Conservation (phyloP, 345 rosid genomes). For the Hibiscus trionum region DNA sequence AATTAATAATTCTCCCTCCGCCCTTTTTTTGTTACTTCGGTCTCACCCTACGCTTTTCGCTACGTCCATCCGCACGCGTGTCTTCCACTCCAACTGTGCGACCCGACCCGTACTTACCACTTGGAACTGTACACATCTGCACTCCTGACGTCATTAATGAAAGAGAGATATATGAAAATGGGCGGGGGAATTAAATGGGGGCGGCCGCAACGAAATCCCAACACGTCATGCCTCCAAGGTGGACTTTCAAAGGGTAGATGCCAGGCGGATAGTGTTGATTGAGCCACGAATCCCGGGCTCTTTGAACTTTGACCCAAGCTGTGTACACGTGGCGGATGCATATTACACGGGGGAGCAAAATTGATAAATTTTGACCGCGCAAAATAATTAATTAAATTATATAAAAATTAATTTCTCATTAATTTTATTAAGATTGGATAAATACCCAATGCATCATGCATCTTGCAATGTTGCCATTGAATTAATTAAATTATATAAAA, state of each 20-base stretch:
- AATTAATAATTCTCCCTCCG: no score
- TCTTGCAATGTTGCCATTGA: no score
- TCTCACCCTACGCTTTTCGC: not conserved
- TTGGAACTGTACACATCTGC: not conserved
- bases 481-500: no score
- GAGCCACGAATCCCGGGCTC: not conserved
- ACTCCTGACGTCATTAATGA: not conserved
- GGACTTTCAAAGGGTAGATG: not conserved
- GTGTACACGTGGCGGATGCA: conserved; percentile 2
- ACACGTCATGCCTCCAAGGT: conserved; percentile 12
- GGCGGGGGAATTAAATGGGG: conserved; percentile 2
- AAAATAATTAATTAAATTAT: no score
- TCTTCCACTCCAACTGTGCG: not conserved
- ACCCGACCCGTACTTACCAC: not conserved
- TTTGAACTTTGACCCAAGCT: not conserved
- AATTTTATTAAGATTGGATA: no score
- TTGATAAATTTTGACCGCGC: no score
- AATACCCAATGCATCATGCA: no score
- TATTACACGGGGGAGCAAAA: no score
- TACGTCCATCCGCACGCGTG: not conserved
- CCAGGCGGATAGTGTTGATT: not conserved
- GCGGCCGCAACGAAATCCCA: conserved; percentile 18
- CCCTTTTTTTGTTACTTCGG: no score
- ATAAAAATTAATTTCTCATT: no score
- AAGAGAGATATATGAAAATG: not conserved